Evolutionary conservation across 441 rosid species (phyloP), one percentile per base, ranked within the genome.

Genomic region (Eruca vesicaria): DNA sequence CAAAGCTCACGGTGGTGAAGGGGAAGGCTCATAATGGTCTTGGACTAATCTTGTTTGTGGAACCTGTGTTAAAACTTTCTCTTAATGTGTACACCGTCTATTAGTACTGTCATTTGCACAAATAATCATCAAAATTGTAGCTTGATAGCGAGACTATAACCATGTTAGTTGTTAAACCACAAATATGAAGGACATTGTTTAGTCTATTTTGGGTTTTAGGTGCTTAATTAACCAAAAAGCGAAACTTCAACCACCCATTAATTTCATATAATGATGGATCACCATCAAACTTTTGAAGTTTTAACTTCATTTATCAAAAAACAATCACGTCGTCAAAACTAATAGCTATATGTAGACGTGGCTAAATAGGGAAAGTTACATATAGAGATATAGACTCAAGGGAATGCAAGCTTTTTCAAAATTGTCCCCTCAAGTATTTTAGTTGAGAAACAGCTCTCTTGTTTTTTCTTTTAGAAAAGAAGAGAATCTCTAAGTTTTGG

Each of bases 1-100:
- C 75, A 66, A 53, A 69, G 71, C 29, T 45, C 83, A 9, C 75
- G 76, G 53, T 82, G 85, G 92, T 86, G 82, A 82, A 45, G 36
- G 36, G 0, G 36, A 33, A n/a, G 70, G 26, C 21, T 6, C 0
- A 9, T 16, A 48, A 4, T 52, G 29, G 62, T 58, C 64, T 62
- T 75, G 74, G 28, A 75, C 64, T 15, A 36, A 38, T 21, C 63
- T 60, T 62, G 36, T 69, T 20, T 52, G 35, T 8, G 28, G 58
- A 53, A 36, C 33, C 33, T 0, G n/a, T 38, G 58, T 75, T 15
- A 50, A 26, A 15, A 20, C 60, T 64, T 28, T 64, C 3, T 60
- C 60, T 45, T 32, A 64, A 3, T 56, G 66, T 63, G 66, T 63
- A 63, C 43, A 56, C 59, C 12, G 14, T 61, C 15, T 19, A 53